Evolutionary conservation across 306 rosid species (phyloP).

Genomic region (Glycine latifolia): DNA sequence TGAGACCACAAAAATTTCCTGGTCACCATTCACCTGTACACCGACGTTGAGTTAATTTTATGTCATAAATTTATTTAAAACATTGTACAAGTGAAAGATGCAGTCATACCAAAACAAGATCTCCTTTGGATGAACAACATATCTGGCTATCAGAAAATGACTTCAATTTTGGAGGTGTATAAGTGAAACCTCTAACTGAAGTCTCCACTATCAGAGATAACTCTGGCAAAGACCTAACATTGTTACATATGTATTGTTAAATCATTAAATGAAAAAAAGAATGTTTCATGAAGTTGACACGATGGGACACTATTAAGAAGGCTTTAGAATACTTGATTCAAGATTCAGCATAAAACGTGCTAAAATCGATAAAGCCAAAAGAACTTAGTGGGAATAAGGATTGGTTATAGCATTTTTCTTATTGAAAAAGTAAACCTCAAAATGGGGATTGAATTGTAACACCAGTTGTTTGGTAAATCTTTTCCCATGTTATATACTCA

Average conservation of each 20-base stretch:
- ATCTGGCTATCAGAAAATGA: conserved; percentile 60
- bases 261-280: background rate
- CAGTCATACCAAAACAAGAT: conserved; percentile 72
- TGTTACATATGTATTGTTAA: conserved; percentile 6
- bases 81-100: conserved; percentile 17
- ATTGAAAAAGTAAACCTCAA: background rate
- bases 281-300: background rate
- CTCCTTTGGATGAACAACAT: conserved; percentile 80
- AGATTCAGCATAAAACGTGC: too few relatives aligned
- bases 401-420: conserved; percentile 10
- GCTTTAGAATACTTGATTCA: background rate
- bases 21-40: conserved; percentile 79
- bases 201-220: conserved; percentile 66
- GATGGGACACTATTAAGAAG: conserved; percentile 14
- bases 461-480: conserved; percentile 8
- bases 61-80: conserved; percentile 6
- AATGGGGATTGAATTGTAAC: background rate
- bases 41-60: conserved; percentile 36
- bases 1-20: conserved; percentile 71
- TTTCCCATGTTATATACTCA: background rate
- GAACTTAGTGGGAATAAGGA: background rate
- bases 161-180: conserved; percentile 63
- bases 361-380: background rate
- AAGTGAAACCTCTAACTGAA: conserved; percentile 73
- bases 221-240: conserved; percentile 81